Percentiles rank a stretch among this genome's conserved stretches.
These are phyloP conservation scores for Karstenula rhodostoma DNA, from an alignment of 2,329 filamentous ascomycete genomes.

Conservation along the genomic window DNA sequence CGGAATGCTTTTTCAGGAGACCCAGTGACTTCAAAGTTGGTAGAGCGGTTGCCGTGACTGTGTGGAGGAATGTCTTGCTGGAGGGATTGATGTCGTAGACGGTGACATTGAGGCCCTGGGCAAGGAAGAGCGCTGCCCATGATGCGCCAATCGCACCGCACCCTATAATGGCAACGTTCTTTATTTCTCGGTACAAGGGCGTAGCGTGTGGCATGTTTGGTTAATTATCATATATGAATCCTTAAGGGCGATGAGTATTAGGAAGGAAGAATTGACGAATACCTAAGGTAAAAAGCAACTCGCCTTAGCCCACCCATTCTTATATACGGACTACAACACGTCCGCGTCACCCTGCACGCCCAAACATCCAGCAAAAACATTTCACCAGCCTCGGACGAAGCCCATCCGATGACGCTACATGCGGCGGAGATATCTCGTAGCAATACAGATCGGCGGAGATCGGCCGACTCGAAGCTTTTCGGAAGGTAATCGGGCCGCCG, in stretches of 20 bases:
- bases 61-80: slow-evolving; percentile 33
- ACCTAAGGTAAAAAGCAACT: neutral
- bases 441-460: neutral
- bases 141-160: slow-evolving; percentile 52
- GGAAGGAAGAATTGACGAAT: neutral
- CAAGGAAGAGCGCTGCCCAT: slow-evolving; percentile 54
- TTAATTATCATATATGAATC: neutral
- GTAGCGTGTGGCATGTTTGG: neutral
- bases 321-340: neutral
- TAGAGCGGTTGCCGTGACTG: slow-evolving; percentile 22
- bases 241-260: neutral
- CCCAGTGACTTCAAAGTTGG: slow-evolving; percentile 22
- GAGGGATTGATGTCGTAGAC: slow-evolving; percentile 53
- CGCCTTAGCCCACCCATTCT: neutral
- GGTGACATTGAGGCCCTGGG: slow-evolving; percentile 50
- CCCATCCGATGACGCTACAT: neutral
- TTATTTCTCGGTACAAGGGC: neutral
- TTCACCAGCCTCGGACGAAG: slow-evolving; percentile 15
- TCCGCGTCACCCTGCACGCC: neutral
- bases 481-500: neutral
- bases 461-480: neutral
- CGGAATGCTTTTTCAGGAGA: slow-evolving; percentile 17
- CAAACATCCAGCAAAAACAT: neutral
- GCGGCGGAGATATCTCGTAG: slow-evolving; percentile 5
- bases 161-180: slow-evolving; percentile 45